Evolutionary conservation across 2,329 filamentous ascomycete species (phyloP).

Genomic region (Didymella glomerata): DNA sequence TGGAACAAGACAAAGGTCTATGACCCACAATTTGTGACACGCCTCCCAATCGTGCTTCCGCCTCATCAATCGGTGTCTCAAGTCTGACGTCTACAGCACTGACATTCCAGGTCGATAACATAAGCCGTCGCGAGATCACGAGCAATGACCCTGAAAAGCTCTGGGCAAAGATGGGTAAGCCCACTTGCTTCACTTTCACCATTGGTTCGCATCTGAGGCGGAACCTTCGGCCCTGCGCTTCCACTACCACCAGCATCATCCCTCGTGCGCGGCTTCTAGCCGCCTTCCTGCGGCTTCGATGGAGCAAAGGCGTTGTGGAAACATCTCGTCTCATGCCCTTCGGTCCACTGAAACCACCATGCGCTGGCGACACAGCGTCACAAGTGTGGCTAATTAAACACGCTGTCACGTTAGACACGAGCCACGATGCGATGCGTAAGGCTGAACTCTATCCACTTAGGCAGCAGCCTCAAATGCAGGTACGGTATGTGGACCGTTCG

Average conservation of each 20-base stretch:
- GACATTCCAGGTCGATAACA: conserved; percentile 36
- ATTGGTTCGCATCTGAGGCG: conserved; percentile 28
- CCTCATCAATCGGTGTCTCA: conserved; percentile 46
- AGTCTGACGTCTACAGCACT: conserved; percentile 34
- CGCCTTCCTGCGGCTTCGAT: conserved; percentile 33
- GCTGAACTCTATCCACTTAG: conserved; percentile 24
- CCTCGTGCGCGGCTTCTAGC: conserved; percentile 32
- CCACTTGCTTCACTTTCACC: conserved; percentile 37
- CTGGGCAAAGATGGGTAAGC: conserved; percentile 22
- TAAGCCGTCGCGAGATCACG: conserved; percentile 29
- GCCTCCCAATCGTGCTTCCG: conserved; percentile 39
- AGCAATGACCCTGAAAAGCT: conserved; percentile 26
- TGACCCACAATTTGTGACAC: conserved; percentile 33
- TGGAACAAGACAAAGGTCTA: conserved; percentile 35
- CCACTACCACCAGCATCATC: conserved; percentile 34
- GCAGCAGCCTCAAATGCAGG: conserved; percentile 35
- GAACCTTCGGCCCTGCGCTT: conserved; percentile 24
- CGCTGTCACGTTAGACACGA: conserved; percentile 31
- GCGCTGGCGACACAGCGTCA: conserved; percentile 35
- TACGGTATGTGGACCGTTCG: conserved; percentile 29
- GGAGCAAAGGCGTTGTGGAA: conserved; percentile 25
- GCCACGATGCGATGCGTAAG: conserved; percentile 31
- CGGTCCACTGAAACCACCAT: conserved; percentile 33
- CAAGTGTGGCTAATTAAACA: conserved; percentile 29
- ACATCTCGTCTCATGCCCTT: conserved; percentile 34